Evolutionary conservation across 1,284 basidiomycete genomes (phyloP), one percentile per base, ranked within the genome.

Genomic region (Phlebopus sp.): DNA sequence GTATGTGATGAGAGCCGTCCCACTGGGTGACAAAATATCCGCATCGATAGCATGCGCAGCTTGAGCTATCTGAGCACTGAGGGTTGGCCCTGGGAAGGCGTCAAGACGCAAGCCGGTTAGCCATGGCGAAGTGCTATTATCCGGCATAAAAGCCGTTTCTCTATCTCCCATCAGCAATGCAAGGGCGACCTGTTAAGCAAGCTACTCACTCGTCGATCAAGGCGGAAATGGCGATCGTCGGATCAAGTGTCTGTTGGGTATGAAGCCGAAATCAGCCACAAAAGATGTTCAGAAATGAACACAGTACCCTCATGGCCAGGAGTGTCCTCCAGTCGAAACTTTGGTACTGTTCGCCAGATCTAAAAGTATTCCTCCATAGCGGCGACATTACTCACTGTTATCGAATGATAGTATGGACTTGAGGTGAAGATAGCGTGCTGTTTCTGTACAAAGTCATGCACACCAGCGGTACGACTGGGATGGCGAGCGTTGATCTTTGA

Each of bases 271-370:
- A 41, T 19, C 30, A 29, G 2, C 9, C 4, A 4, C 30, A 11
- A 15, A 21, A 34, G 42, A 35, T n/a, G 23, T 8, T 21, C 15
- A 9, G 13, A 44, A 14, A 29, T n/a, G 17, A 46, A 13, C n/a
- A 11, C 21, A 4, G 19, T 53, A 79, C 79, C 74, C 84, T 86
- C 83, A 88, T 88, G 19, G 69, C 75, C 47, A 81, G 60, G n/a
- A 88, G 56, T 13, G 83, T 82, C 53, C 85, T 73, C 85, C 86
- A 88, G 58, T 87, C 84, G 55, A 88, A 86, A 57, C 84, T 86
- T 69, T 88, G 83, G 57, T 79, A 86, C 83, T 87, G 49, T 5
- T 14, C 25, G 7, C 3, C 14, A 14, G 21, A 8, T 35, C 60
- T 23, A 59, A 29, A 27, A 35, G 5, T 17, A 2, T 4, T 8